A percentile compares a stretch with the other conserved stretches of the same genome.
These are phyloP conservation scores for Oehlia diaphana DNA, from an alignment of 192 early-diverging fungal species.

Conservation along the genomic window DNA sequence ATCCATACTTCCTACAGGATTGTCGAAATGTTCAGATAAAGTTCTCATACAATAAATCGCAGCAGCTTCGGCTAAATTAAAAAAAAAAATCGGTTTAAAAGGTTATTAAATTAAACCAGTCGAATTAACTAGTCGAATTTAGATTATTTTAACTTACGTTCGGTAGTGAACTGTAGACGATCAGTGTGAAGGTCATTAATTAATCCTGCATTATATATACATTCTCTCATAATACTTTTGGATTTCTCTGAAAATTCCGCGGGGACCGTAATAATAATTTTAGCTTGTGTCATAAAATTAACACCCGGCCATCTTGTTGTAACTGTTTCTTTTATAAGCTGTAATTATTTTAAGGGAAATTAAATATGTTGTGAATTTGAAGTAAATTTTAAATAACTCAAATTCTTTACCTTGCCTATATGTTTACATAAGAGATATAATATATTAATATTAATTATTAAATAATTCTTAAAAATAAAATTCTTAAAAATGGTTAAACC, in stretches of 20 bases:
- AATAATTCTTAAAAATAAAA: neutral
- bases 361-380: neutral
- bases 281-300: slow-evolving; percentile 2
- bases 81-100: neutral
- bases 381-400: neutral
- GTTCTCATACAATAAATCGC: slow-evolving; percentile 15
- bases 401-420: neutral
- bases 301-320: slow-evolving; percentile 4
- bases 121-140: neutral
- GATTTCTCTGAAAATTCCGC: slow-evolving; percentile 56
- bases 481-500: neutral
- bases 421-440: neutral
- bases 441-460: neutral
- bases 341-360: neutral
- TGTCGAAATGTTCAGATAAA: neutral
- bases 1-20: neutral
- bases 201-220: slow-evolving; percentile 49
- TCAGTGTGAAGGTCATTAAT: slow-evolving; percentile 5
- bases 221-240: slow-evolving; percentile 54
- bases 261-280: slow-evolving; percentile 44
- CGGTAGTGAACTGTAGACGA: neutral
- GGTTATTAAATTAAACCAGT: neutral
- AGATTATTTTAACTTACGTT: neutral
- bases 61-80: slow-evolving; percentile 23
- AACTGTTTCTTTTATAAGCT: slow-evolving; percentile 19